Conservation (phyloP, 2,329 filamentous ascomycete genomes). For the Fusarium longipes region DNA sequence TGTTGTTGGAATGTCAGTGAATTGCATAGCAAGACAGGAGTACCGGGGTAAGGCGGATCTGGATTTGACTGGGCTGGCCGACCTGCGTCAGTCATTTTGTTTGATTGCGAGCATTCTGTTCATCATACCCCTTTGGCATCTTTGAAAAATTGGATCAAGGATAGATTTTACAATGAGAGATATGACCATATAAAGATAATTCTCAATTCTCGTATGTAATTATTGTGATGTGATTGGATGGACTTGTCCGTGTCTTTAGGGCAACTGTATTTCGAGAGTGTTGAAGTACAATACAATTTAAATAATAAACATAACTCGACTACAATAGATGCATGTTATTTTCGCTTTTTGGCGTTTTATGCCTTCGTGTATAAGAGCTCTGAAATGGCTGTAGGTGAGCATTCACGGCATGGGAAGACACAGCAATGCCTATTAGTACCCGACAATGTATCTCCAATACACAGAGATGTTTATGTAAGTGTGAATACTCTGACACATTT, state of each 20-base stretch:
- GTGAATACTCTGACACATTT: too few relatives aligned
- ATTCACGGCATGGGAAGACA: too few relatives aligned
- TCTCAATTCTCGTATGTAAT: constrained; percentile 1
- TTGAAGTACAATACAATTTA: accelerated
- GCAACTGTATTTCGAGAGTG: neutral
- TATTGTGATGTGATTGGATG: neutral
- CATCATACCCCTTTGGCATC: constrained; percentile 46
- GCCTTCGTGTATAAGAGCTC: neutral
- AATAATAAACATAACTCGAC: neutral
- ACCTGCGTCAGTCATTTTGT: constrained; percentile 40
- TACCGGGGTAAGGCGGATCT: constrained; percentile 42
- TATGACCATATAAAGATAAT: constrained; percentile 43
- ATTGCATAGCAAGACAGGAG: constrained; percentile 49
- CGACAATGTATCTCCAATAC: too few relatives aligned
- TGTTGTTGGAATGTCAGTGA: constrained; percentile 48
- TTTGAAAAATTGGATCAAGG: constrained; percentile 45
- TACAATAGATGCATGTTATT: neutral
- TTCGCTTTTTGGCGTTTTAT: neutral
- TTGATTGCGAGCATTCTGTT: constrained; percentile 47
- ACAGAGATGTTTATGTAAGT: too few relatives aligned
- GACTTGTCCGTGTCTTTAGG: neutral
- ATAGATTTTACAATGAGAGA: constrained; percentile 46
- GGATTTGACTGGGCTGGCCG: constrained; percentile 31
- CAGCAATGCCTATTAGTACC: too few relatives aligned
- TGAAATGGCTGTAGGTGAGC: neutral